Base-by-base conservation (phyloP, 176 grass and related monocot species). In the Metroxylon sagu region DNA sequence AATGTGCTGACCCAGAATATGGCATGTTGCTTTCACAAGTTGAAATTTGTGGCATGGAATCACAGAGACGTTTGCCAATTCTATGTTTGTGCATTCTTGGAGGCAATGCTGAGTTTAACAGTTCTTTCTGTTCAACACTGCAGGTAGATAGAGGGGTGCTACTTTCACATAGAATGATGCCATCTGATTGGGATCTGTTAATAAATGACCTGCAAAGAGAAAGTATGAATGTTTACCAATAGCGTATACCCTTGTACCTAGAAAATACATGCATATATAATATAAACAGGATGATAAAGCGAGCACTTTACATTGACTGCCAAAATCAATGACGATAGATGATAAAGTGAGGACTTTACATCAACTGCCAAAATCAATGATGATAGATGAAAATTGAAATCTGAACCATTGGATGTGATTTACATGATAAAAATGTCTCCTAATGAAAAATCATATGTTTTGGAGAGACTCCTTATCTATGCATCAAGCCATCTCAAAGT, bases 151-250 rank as follows among this genome's bases (percentile, higher is more conserved):
- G 57, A 55, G 92, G 58, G 43, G 53, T 49, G 17, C 50, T 78
- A 39, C 69, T 82, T 28, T 98, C 93, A 19, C 72, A 71, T 54
- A 98, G 35, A 68, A 98, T 88, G 70, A 92, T 88, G 54, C 87
- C 93, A 59, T 88, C 87, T 1, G 88, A 93, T 25, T 93, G 52
- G 10, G 88, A 99, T 74, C 85, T 93, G 64, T 86, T 93, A 62
- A 92, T 85, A 49, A 89, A 75, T 74, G 85, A 80, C 64, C 91
- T 96, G 86, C 50, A 76, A 49, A 71, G 69, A 67, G 27, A 21
- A 77, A 57, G 6, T 43, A 43, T 3, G 35, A 43, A 43, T 43
- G 35, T 3, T 43, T 43, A 43, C 8, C 35, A 43, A 43, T 4
- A 51, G 50, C 3, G 4, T 27, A 49, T 18, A 29, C 35, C 28